Base-by-base conservation (phyloP, 1,284 basidiomycete species). In the Phellopilus nigrolimitatus region DNA sequence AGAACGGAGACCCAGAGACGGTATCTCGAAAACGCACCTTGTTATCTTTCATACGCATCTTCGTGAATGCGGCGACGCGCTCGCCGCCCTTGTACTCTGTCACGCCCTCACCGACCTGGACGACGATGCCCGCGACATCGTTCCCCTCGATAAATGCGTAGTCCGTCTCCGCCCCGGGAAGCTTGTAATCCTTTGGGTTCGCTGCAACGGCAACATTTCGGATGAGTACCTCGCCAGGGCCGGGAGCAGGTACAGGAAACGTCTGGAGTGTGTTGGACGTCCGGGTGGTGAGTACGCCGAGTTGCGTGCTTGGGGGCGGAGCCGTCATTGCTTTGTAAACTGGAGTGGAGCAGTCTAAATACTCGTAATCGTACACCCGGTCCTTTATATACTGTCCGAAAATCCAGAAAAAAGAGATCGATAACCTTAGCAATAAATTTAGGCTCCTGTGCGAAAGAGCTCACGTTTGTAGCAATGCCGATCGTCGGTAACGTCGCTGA, bases 131-230 rank as follows among this genome's bases (percentile, higher is more conserved):
- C 15, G 56, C 54, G 21, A 53, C 53, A 24, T 57, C 56, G 22
- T 42, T 49, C 6, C 56, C 56, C 15, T 54, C 51, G 27, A 61
- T 56, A 9, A 39, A 39, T 21, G 56, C 12, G 27, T 49, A 53
- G 12, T 37, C 43, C n/a, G n/a, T n/a, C 25, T 44, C 42, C 5
- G 27, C 12, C 3, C 25, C 36, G 22, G 46, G 46, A n/a, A 46
- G 17, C 36, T 47, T 47, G 60, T 59, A 67, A 45, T 68, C 67
- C 42, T 66, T 66, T 0, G 67, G 67, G 50, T 68, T 67, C 3
- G 53, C 54, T 1, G 61, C 60, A 4, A 67, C 64, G 3, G 57
- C 61, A 21, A 66, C 62, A 43, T 66, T 67, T 49, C 61, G 60
- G 58, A 68, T 59, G 27, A 67, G 57, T 37, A 68, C 57, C 50